A percentile compares a stretch with the other conserved stretches of the same genome.
Conservation (phyloP, 495 filamentous ascomycete genomes). For the Penicillium salamii region DNA sequence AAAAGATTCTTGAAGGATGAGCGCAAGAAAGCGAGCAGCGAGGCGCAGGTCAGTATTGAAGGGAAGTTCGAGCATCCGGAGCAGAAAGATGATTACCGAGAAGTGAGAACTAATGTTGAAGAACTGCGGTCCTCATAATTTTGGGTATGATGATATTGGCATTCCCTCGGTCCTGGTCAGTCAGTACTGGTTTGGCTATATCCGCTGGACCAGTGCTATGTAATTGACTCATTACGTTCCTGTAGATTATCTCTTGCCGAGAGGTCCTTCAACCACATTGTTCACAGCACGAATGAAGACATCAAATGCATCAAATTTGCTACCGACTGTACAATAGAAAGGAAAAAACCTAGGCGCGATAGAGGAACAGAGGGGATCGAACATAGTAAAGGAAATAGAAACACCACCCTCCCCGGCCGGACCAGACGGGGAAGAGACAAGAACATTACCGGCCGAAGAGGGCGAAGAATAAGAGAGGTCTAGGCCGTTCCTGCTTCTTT, state of each 20-base stretch:
- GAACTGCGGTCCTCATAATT: too few relatives aligned
- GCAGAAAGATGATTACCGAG: background rate
- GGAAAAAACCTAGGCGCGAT: conserved; percentile 29
- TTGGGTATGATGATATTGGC: too few relatives aligned
- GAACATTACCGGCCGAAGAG: conserved; percentile 15
- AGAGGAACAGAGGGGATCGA: conserved; percentile 27
- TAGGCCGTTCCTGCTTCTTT: conserved; percentile 26
- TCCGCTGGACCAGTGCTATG: too few relatives aligned
- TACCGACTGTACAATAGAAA: conserved; percentile 34
- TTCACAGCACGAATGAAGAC: conserved; percentile 16
- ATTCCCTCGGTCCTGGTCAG: too few relatives aligned
- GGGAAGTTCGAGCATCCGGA: background rate
- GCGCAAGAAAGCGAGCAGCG: conserved; percentile 11
- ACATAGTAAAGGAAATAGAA: conserved; percentile 22
- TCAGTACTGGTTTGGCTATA: too few relatives aligned
- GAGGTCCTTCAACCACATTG: too few relatives aligned
- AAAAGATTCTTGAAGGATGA: conserved; percentile 20
- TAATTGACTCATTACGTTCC: too few relatives aligned
- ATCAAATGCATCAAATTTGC: conserved; percentile 37
- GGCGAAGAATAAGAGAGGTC: conserved; percentile 20
- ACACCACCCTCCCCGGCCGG: conserved; percentile 19
- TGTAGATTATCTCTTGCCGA: too few relatives aligned
- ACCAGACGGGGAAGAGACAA: conserved; percentile 9
- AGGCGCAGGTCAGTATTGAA: background rate
- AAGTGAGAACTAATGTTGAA: background rate